Percentiles rank a stretch among this genome's conserved stretches.
Evolutionary conservation across 768 basidiomycete genomes (phyloP).

Genomic region (Lentinula sp.): DNA sequence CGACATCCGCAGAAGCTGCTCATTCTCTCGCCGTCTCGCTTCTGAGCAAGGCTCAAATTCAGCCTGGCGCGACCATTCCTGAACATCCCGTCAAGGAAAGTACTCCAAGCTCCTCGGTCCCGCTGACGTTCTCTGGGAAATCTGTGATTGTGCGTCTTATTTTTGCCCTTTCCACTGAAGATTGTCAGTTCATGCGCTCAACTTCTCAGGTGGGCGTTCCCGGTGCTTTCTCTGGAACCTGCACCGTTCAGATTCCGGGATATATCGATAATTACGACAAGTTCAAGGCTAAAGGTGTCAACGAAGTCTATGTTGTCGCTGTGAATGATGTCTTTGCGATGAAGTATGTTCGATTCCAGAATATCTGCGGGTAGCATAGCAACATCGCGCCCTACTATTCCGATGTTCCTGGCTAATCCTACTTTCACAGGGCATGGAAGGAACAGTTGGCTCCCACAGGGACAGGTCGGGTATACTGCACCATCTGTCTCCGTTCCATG

Average conservation of each 20-base stretch:
- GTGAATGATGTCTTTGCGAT: slow-evolving; percentile 57
- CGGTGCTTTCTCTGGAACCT: slow-evolving; percentile 61
- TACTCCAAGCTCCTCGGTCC: slow-evolving; percentile 33
- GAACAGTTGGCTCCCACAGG: slow-evolving; percentile 50
- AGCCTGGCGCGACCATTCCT: slow-evolving; percentile 46
- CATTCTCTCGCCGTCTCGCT: slow-evolving; percentile 49
- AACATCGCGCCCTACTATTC: too few relatives aligned
- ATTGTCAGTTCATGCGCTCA: neutral
- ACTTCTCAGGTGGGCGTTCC: slow-evolving; percentile 60
- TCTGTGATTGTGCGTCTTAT: slow-evolving; percentile 50
- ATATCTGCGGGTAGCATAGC: neutral
- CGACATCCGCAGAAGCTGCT: slow-evolving; percentile 42
- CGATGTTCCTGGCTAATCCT: too few relatives aligned
- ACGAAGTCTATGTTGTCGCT: slow-evolving; percentile 45
- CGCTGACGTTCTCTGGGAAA: slow-evolving; percentile 49
- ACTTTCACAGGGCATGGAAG: slow-evolving; percentile 56
- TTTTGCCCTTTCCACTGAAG: neutral
- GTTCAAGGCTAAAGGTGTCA: slow-evolving; percentile 51
- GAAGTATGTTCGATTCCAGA: slow-evolving; percentile 11
- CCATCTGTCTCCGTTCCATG: slow-evolving; percentile 5
- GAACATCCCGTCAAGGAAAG: slow-evolving; percentile 52
- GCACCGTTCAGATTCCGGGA: slow-evolving; percentile 1
- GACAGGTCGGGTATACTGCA: slow-evolving; percentile 35
- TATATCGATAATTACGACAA: slow-evolving; percentile 27
- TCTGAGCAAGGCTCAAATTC: slow-evolving; percentile 39